A percentile compares a stretch with the other conserved stretches of the same genome.
Conservation (phyloP, 2,329 filamentous ascomycete genomes). For the Bisporella sp. region DNA sequence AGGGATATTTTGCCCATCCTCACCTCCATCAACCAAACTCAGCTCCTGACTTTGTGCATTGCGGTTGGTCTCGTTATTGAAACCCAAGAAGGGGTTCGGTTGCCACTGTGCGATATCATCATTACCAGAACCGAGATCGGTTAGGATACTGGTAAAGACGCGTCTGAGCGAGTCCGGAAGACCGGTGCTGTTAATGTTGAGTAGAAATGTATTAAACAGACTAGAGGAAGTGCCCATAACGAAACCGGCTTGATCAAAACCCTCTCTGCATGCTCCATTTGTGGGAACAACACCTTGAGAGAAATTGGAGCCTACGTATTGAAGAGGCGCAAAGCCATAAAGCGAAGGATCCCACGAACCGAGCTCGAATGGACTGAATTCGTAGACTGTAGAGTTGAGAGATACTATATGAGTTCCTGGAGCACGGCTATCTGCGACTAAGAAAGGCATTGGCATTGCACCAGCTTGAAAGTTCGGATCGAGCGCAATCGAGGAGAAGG, state of each 20-base stretch:
- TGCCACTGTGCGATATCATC: constrained; percentile 69
- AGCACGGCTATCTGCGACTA: constrained; percentile 62
- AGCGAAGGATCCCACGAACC: constrained; percentile 69
- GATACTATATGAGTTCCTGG: constrained; percentile 55
- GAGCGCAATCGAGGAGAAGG: constrained; percentile 72
- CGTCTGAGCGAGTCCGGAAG: constrained; percentile 40
- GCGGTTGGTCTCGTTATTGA: constrained; percentile 50
- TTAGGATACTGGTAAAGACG: constrained; percentile 48
- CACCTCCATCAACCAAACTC: constrained; percentile 71
- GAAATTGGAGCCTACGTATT: constrained; percentile 70
- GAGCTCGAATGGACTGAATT: constrained; percentile 75
- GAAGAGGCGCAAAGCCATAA: constrained; percentile 62
- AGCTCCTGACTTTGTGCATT: constrained; percentile 48
- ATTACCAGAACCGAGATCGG: constrained; percentile 46
- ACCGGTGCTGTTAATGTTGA: constrained; percentile 49
- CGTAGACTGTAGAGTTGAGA: constrained; percentile 67
- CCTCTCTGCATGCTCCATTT: constrained; percentile 58
- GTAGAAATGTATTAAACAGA: constrained; percentile 73
- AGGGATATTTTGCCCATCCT: constrained; percentile 74
- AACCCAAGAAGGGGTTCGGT: constrained; percentile 71
- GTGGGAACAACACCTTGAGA: constrained; percentile 49
- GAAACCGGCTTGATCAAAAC: constrained; percentile 77
- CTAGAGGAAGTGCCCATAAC: constrained; percentile 82
- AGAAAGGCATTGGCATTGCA: constrained; percentile 63
- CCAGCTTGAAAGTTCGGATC: constrained; percentile 55